Conservation (phyloP, 768 basidiomycete genomes). For the Xerocomus brunneocitrinus region DNA sequence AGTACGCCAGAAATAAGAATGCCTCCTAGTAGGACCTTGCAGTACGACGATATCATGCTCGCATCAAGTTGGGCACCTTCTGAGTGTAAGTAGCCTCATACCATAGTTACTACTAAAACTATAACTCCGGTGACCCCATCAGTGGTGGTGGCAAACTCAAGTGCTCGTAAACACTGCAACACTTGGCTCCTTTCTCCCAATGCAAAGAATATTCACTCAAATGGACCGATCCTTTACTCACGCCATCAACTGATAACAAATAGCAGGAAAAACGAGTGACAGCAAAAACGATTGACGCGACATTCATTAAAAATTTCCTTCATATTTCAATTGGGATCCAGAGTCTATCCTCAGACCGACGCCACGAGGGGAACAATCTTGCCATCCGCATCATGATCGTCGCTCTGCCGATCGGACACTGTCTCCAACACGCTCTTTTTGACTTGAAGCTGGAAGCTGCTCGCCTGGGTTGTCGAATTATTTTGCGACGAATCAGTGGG, state of each 20-base stretch:
- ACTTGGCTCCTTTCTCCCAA: no score
- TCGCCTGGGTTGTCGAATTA: background rate
- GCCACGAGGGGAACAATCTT: background rate
- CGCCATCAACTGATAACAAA: background rate
- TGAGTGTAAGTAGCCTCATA: no score
- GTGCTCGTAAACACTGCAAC: no score
- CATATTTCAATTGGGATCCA: background rate
- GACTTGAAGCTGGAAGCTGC: constrained; percentile 1
- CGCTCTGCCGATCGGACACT: background rate
- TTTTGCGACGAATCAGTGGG: background rate
- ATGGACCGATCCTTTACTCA: background rate
- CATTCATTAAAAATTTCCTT: background rate
- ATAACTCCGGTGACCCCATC: no score
- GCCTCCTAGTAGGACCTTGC: no score
- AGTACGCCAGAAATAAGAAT: no score
- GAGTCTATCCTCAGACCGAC: background rate
- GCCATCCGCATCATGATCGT: background rate
- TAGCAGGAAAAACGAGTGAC: background rate
- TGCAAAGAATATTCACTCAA: no score
- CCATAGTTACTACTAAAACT: no score
- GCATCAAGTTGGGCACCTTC: no score
- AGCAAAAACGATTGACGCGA: background rate
- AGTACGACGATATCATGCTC: no score
- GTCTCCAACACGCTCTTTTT: background rate
- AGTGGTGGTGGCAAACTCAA: no score